A percentile compares a stretch with the other conserved stretches of the same genome.
These are phyloP conservation scores for Rhododendron mucronatum DNA, from an alignment of 148 eudicot species.

Conservation along the genomic window DNA sequence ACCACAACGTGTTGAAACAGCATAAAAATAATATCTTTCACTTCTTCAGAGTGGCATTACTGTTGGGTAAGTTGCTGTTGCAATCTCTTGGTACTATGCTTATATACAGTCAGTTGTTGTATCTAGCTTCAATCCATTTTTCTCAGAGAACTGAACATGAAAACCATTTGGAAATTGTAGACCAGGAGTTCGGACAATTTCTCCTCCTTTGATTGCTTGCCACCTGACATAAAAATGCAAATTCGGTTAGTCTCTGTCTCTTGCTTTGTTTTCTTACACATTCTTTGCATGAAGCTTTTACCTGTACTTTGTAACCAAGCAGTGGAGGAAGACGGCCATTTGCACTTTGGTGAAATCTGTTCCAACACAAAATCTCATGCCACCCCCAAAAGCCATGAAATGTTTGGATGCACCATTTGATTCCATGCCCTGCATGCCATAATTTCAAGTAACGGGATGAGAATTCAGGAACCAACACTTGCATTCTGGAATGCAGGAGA, in stretches of 20 bases:
- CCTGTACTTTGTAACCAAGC: constrained; percentile 68
- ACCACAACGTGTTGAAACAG: not conserved
- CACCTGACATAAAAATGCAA: constrained; percentile 37
- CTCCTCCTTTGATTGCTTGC: constrained; percentile 56
- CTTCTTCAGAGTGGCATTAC: not conserved
- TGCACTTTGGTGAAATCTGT: constrained; percentile 65
- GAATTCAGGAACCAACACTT: not conserved
- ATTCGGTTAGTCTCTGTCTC: constrained; percentile 6
- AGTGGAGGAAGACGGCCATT: constrained; percentile 65
- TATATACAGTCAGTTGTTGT: not conserved
- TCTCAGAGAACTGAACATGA: constrained; percentile 35
- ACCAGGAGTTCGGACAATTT: constrained; percentile 56
- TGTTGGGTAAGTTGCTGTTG: not conserved
- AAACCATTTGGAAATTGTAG: constrained; percentile 65
- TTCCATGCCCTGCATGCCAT: constrained; percentile 40
- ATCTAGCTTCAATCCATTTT: constrained; percentile 12
- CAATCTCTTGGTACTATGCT: not conserved
- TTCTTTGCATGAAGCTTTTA: constrained; percentile 8
- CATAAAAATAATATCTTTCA: not conserved
- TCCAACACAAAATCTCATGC: constrained; percentile 76
- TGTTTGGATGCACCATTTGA: constrained; percentile 51
- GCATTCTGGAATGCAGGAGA: not conserved
- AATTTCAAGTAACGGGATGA: not conserved
- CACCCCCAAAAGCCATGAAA: constrained; percentile 83
- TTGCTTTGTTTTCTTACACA: not conserved